phyloP scores from a whole-genome alignment of 139 green algal genomes.

The Picochlorum sp. region DNA sequence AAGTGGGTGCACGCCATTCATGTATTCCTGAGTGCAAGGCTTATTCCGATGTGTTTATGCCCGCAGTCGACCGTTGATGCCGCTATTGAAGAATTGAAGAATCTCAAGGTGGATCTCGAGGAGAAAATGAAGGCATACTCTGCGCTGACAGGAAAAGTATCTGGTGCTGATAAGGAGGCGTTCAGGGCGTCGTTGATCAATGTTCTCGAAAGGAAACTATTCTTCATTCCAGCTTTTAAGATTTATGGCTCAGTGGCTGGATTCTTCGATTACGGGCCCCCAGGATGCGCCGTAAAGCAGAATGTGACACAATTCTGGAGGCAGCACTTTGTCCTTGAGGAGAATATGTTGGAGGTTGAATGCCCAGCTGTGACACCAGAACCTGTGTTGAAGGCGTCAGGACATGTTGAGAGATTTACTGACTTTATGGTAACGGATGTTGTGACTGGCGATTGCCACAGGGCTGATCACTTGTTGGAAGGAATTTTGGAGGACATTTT shows the following conservation, averaged over 20 bases:
- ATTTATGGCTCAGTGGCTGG: conserved; percentile 95
- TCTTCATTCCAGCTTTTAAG: conserved; percentile 96
- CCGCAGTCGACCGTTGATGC: conserved; percentile 64
- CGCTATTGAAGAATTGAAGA: conserved; percentile 75
- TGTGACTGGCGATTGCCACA: conserved; percentile 78
- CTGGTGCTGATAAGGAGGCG: conserved; percentile 60
- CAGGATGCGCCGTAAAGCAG: conserved; percentile 93
- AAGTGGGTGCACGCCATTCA: background rate
- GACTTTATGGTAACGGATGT: conserved; percentile 96
- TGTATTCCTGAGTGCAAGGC: background rate
- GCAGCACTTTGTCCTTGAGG: conserved; percentile 96
- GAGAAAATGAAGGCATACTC: conserved; percentile 57
- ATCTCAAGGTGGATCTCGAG: conserved; percentile 75
- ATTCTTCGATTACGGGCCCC: conserved; percentile 97
- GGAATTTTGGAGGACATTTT: conserved; percentile 65
- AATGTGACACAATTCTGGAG: conserved; percentile 87
- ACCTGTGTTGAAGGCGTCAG: conserved; percentile 83
- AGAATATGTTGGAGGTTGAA: conserved; percentile 98
- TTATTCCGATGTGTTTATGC: background rate
- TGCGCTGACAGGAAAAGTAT: conserved; percentile 49
- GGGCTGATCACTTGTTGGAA: conserved; percentile 95
- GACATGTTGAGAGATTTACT: conserved; percentile 96
- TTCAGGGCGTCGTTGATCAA: conserved; percentile 70
- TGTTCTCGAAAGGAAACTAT: conserved; percentile 80
- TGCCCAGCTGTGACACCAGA: conserved; percentile 96